These are phyloP conservation scores for Colletotrichum ledebouriae DNA, from an alignment of 2,329 filamentous ascomycete species.

Conservation along the genomic window DNA sequence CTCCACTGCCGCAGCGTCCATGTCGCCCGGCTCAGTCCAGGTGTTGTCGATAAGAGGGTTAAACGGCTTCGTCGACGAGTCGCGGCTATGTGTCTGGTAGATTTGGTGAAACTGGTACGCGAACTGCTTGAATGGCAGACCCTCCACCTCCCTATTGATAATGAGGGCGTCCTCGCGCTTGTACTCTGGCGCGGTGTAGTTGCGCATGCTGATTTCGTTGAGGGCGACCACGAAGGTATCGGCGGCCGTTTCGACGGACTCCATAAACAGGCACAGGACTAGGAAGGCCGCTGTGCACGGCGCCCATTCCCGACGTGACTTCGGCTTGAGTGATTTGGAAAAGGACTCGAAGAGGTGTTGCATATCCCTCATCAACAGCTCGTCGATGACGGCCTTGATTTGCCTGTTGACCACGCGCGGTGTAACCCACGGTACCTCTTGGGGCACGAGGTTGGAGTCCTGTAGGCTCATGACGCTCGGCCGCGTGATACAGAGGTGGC, in stretches of 20 bases:
- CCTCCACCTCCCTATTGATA: constrained; percentile 66
- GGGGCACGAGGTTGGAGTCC: constrained; percentile 58
- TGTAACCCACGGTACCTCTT: constrained; percentile 61
- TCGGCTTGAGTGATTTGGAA: constrained; percentile 66
- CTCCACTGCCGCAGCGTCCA: constrained; percentile 61
- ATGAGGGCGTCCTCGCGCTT: constrained; percentile 60
- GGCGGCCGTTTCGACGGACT: constrained; percentile 66
- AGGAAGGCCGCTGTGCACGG: constrained; percentile 70
- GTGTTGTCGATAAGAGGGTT: constrained; percentile 66
- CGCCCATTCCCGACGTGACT: constrained; percentile 66
- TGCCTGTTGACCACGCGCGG: constrained; percentile 68
- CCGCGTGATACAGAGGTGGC: constrained; percentile 65
- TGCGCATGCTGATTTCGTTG: constrained; percentile 63
- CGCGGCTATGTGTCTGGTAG: constrained; percentile 68
- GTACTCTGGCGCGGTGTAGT: constrained; percentile 53
- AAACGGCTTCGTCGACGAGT: constrained; percentile 63
- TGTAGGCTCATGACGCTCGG: constrained; percentile 54
- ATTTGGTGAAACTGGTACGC: constrained; percentile 72
- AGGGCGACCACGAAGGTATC: constrained; percentile 66
- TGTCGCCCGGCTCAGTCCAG: constrained; percentile 57
- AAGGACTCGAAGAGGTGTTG: constrained; percentile 66
- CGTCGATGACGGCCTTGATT: constrained; percentile 69
- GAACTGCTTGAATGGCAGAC: constrained; percentile 72
- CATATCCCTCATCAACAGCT: constrained; percentile 66
- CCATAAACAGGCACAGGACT: constrained; percentile 71